Conservation (phyloP, 352 stramenopile species). For the Globisporangium megalacanthum region DNA sequence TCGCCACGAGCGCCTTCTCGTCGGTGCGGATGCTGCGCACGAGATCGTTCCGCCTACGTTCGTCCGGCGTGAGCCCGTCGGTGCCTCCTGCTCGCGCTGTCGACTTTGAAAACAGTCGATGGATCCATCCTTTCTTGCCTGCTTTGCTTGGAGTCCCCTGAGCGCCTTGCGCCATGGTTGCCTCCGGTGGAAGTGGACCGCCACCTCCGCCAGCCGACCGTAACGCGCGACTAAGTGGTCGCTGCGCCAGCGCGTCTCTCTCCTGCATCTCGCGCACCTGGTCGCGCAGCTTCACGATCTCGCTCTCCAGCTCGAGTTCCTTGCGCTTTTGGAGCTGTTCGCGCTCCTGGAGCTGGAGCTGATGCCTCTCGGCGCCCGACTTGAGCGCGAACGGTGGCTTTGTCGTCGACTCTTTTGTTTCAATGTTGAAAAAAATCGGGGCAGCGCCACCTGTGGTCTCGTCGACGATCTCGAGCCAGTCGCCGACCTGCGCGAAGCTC, state of each 20-base stretch:
- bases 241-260: conserved; percentile 23
- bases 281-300: conserved; percentile 64
- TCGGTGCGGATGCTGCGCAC: conserved; percentile 18
- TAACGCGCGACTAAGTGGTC: conserved; percentile 15
- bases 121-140: conserved; percentile 18
- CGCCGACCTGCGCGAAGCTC: conserved; percentile 39
- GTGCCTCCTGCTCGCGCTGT: not conserved
- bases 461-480: conserved; percentile 75
- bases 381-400: conserved; percentile 47
- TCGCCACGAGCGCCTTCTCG: conserved; percentile 20
- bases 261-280: conserved; percentile 41
- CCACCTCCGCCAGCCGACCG: conserved; percentile 1
- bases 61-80: conserved; percentile 22
- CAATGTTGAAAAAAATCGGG: conserved; percentile 67
- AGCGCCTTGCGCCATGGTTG: not conserved
- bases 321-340: conserved; percentile 47
- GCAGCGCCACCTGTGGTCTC: conserved; percentile 29
- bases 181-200: not conserved
- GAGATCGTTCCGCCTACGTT: conserved; percentile 32
- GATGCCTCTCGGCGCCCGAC: conserved; percentile 48
- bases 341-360: conserved; percentile 41
- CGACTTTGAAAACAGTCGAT: conserved; percentile 18
- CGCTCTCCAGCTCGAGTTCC: conserved; percentile 51
- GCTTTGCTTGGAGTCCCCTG: conserved; percentile 9
- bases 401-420: conserved; percentile 69